Evolutionary conservation across 176 grass and related monocot genomes (phyloP).

Genomic region (Bothriochloa decipiens): DNA sequence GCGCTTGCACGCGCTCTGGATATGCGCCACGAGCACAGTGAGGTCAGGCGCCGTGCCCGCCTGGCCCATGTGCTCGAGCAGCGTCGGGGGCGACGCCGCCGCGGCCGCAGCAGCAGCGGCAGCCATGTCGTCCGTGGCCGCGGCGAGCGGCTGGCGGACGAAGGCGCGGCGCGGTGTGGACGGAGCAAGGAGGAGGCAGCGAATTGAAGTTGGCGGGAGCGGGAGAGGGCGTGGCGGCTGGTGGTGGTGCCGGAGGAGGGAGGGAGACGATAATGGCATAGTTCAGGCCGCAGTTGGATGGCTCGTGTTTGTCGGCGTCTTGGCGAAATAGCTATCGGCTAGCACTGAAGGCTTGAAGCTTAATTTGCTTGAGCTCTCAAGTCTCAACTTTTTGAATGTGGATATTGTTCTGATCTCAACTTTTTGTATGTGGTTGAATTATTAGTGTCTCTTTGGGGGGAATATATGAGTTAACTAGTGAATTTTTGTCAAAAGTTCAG

Average conservation of each 20-base stretch:
- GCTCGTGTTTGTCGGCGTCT: too few relatives aligned
- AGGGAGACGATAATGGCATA: constrained; percentile 48
- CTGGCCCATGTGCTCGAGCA: constrained; percentile 67
- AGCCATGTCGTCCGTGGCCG: constrained; percentile 39
- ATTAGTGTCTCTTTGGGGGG: too few relatives aligned
- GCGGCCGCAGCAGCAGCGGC: neutral
- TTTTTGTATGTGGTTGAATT: too few relatives aligned
- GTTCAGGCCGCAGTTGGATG: constrained; percentile 22
- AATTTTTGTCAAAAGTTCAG: too few relatives aligned
- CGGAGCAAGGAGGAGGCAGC: constrained; percentile 11
- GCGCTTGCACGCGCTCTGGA: constrained; percentile 89
- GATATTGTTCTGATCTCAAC: too few relatives aligned
- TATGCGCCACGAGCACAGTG: constrained; percentile 64
- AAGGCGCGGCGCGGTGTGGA: neutral
- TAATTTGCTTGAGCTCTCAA: too few relatives aligned
- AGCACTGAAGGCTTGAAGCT: too few relatives aligned
- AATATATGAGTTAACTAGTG: too few relatives aligned
- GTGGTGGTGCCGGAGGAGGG: constrained; percentile 1
- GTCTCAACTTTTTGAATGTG: too few relatives aligned
- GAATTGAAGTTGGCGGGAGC: constrained; percentile 42
- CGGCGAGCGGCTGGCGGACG: neutral
- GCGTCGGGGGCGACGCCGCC: constrained; percentile 36
- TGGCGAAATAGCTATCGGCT: too few relatives aligned
- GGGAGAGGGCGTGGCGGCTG: neutral
- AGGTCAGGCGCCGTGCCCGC: constrained; percentile 55